Conservation (phyloP, 495 filamentous ascomycete species). For the Sphaerosporella brunnea region DNA sequence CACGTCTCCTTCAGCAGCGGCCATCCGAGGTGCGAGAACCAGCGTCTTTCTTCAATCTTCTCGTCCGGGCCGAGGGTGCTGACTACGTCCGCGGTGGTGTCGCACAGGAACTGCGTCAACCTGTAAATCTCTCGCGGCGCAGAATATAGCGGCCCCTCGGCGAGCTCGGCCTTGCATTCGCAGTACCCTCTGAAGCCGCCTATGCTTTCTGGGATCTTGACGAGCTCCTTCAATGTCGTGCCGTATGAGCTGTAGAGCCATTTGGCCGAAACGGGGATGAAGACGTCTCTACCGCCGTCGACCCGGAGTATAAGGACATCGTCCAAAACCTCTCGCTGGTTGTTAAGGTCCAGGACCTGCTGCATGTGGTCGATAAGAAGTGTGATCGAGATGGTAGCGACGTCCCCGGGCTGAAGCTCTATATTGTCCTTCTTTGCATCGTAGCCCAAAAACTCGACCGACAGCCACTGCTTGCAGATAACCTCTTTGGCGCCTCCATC, state of each 20-base stretch:
- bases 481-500: conserved; percentile 27
- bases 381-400: conserved; percentile 48
- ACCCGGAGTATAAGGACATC: conserved; percentile 86
- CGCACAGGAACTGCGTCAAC: conserved; percentile 60
- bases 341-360: conserved; percentile 55
- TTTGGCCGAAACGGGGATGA: conserved; percentile 56
- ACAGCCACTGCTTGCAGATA: conserved; percentile 18
- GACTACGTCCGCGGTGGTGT: conserved; percentile 38
- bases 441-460: conserved; percentile 10
- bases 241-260: conserved; percentile 79
- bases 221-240: conserved; percentile 63
- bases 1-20: conserved; percentile 19
- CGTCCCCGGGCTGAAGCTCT: conserved; percentile 66
- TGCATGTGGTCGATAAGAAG: conserved; percentile 43
- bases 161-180: conserved; percentile 6
- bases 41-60: conserved; percentile 31
- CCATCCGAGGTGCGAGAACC: conserved; percentile 23
- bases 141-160: conserved; percentile 38
- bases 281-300: conserved; percentile 70
- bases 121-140: conserved; percentile 73
- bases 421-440: conserved; percentile 28
- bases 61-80: conserved; percentile 32
- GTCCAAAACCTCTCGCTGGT: conserved; percentile 45
- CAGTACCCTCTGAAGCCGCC: conserved; percentile 38
- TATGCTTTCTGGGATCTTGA: conserved; percentile 53